Evolutionary conservation across 2,329 filamentous ascomycete genomes (phyloP).

Genomic region (Neofusicoccum parvum): DNA sequence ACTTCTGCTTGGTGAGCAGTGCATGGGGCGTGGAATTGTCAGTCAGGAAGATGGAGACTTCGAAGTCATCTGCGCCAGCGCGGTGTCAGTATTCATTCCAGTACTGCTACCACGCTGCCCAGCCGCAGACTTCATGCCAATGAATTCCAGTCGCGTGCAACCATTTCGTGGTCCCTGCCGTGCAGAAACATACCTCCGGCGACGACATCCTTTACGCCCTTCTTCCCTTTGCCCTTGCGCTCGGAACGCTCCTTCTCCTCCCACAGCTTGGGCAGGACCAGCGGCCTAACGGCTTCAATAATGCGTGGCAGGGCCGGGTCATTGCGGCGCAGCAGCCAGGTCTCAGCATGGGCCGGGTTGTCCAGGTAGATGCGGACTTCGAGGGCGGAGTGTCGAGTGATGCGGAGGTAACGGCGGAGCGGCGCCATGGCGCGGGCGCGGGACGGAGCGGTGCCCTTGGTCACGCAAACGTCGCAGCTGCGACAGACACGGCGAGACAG

Average conservation of each 20-base stretch:
- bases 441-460: neutral
- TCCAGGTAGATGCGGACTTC: slow-evolving; percentile 97
- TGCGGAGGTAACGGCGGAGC: slow-evolving; percentile 84
- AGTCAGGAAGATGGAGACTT: slow-evolving; percentile 90
- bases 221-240: slow-evolving; percentile 64
- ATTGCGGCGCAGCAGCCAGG: slow-evolving; percentile 80
- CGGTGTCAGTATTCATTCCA: slow-evolving; percentile 5
- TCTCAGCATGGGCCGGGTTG: slow-evolving; percentile 77
- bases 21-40: slow-evolving; percentile 78
- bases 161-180: neutral
- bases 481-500: neutral
- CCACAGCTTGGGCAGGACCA: slow-evolving; percentile 85
- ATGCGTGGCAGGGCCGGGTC: slow-evolving; percentile 78
- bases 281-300: slow-evolving; percentile 79
- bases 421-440: slow-evolving; percentile 69
- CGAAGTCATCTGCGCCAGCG: slow-evolving; percentile 76
- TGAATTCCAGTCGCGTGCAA: neutral
- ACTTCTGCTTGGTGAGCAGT: slow-evolving; percentile 82
- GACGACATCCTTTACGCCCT: slow-evolving; percentile 88
- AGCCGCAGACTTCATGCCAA: neutral
- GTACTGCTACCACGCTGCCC: neutral
- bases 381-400: slow-evolving; percentile 91
- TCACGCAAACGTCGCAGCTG: neutral
- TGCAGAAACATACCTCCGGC: slow-evolving; percentile 61
- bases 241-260: slow-evolving; percentile 72